Evolutionary conservation across 345 rosid species (phyloP).

Genomic region (Citrus unshiu): DNA sequence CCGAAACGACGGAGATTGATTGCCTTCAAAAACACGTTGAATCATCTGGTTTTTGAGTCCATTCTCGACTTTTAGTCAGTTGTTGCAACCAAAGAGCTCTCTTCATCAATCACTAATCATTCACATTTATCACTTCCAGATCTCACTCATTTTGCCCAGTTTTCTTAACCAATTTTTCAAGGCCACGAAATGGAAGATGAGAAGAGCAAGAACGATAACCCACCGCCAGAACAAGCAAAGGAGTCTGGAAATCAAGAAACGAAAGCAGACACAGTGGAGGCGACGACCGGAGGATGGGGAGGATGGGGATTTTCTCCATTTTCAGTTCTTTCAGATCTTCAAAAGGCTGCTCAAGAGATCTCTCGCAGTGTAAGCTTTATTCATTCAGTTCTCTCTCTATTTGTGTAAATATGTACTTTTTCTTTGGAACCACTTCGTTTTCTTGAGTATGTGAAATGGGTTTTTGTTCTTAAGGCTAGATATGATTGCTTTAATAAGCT

Average conservation of each 20-base stretch:
- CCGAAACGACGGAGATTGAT: background rate
- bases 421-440: background rate
- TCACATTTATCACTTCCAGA: conserved; percentile 3
- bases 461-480: background rate
- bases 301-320: conserved; percentile 89
- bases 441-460: background rate
- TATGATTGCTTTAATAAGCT: background rate
- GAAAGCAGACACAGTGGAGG: conserved; percentile 15
- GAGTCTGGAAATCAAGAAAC: conserved; percentile 26
- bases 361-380: conserved; percentile 70
- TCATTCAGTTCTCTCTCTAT: background rate
- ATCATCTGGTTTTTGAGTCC: conserved; percentile 8
- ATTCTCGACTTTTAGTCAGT: conserved; percentile 13
- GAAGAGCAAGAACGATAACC: conserved; percentile 15
- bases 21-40: conserved; percentile 19
- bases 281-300: conserved; percentile 57
- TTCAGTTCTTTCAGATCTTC: conserved; percentile 86
- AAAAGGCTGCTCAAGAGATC: conserved; percentile 89
- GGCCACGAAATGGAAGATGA: conserved; percentile 41
- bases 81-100: conserved; percentile 10
- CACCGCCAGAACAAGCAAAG: conserved; percentile 20
- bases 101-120: background rate
- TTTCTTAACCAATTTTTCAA: background rate
- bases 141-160: conserved; percentile 5
- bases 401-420: background rate